phyloP scores from a whole-genome alignment of 208 protist genomes.

The Crithidia fasciculata region DNA sequence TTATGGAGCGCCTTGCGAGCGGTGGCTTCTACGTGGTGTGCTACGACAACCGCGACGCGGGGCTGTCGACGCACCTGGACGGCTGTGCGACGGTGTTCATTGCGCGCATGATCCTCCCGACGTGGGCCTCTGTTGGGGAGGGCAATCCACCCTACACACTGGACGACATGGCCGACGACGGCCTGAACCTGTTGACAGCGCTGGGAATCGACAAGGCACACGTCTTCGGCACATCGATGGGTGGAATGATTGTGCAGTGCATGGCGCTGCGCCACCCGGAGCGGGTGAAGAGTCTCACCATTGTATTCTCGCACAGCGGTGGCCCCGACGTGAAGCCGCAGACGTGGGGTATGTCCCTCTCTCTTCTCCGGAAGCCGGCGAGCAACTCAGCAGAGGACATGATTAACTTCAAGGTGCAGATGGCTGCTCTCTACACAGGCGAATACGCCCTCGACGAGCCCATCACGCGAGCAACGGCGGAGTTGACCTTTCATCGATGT shows the following conservation, averaged over 20 bases:
- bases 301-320: conserved; percentile 61
- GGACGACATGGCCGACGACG: conserved; percentile 75
- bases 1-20: conserved; percentile 44
- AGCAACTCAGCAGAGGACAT: conserved; percentile 40
- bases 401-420: conserved; percentile 48
- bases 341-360: conserved; percentile 32
- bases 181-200: conserved; percentile 47
- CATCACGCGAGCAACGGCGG: conserved; percentile 11
- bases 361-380: conserved; percentile 49
- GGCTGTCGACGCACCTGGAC: conserved; percentile 65
- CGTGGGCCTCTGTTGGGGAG: conserved; percentile 50
- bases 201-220: conserved; percentile 61
- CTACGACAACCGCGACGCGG: conserved; percentile 81
- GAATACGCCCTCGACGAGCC: conserved; percentile 47
- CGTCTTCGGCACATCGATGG: conserved; percentile 71
- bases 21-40: conserved; percentile 66
- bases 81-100: conserved; percentile 38
- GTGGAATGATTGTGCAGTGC: conserved; percentile 81
- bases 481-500: conserved; percentile 28
- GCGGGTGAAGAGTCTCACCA: conserved; percentile 51
- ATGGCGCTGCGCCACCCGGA: conserved; percentile 61
- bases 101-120: conserved; percentile 50
- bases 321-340: conserved; percentile 45
- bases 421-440: conserved; percentile 28
- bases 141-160: conserved; percentile 62